Percentiles rank a stretch among this genome's conserved stretches.
These are phyloP conservation scores for Scedosporium boydii DNA, from an alignment of 2,329 filamentous ascomycete species.

Conservation along the genomic window DNA sequence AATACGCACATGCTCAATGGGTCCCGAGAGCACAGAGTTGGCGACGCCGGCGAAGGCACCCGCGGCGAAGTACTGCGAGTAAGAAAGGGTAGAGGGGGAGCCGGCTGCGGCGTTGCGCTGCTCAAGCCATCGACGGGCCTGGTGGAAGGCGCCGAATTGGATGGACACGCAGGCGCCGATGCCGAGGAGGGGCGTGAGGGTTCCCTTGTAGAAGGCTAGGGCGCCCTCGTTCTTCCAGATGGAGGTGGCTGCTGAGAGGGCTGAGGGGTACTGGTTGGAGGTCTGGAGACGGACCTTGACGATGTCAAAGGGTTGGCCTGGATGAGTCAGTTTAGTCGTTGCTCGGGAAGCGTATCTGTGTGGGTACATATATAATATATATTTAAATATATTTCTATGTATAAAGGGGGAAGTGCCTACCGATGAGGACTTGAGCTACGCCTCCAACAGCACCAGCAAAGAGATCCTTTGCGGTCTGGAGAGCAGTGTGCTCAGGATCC, in stretches of 20 bases:
- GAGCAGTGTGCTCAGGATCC: conserved; percentile 18
- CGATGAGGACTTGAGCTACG: conserved; percentile 85
- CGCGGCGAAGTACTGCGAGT: conserved; percentile 79
- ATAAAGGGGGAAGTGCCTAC: conserved; percentile 41
- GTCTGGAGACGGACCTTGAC: conserved; percentile 97
- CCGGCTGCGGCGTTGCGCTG: conserved; percentile 54
- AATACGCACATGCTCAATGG: conserved; percentile 96
- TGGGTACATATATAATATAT: neutral
- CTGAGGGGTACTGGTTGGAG: conserved; percentile 68
- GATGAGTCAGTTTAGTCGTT: neutral
- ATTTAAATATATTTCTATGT: conserved; percentile 6
- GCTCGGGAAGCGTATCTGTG: neutral
- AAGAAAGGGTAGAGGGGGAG: conserved; percentile 53
- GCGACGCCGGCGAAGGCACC: conserved; percentile 89
- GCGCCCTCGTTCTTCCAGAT: conserved; percentile 86
- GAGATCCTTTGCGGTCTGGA: conserved; percentile 76
- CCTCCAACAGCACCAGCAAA: conserved; percentile 86
- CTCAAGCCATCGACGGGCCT: conserved; percentile 80
- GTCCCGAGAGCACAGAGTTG: conserved; percentile 79
- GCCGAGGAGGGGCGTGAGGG: conserved; percentile 84
- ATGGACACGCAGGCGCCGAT: conserved; percentile 98
- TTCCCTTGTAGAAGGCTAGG: conserved; percentile 96
- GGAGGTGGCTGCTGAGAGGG: conserved; percentile 67
- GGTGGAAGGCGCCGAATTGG: conserved; percentile 96
- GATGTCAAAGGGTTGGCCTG: conserved; percentile 73